A percentile compares a stretch with the other conserved stretches of the same genome.
These are phyloP conservation scores for Solanum chiquidenum DNA, from an alignment of 257 asterid genomes.

Conservation along the genomic window DNA sequence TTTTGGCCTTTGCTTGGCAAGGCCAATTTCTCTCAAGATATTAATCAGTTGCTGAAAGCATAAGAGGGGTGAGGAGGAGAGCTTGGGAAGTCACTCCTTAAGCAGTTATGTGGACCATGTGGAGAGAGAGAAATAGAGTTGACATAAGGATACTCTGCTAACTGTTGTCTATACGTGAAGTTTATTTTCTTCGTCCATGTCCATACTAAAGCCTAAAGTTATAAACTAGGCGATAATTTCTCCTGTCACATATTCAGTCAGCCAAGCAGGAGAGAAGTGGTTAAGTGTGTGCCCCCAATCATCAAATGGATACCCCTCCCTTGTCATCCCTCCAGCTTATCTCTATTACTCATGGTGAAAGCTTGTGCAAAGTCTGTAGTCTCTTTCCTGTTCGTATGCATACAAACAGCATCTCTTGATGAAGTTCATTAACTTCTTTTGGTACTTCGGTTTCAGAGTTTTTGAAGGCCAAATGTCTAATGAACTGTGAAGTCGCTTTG, in stretches of 20 bases:
- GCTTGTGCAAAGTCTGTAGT: not conserved
- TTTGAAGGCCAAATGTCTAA: constrained; percentile 86
- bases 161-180: not conserved
- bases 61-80: not conserved
- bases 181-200: not conserved
- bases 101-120: not conserved
- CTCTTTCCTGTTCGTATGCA: not conserved
- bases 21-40: not conserved
- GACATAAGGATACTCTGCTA: not conserved
- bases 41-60: not conserved
- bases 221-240: not conserved
- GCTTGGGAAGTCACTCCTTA: not conserved
- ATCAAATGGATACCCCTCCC: not conserved
- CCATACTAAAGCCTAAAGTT: not conserved
- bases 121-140: not conserved
- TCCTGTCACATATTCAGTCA: not conserved
- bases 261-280: not conserved
- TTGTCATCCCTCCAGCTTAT: not conserved
- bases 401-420: not conserved
- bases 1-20: not conserved
- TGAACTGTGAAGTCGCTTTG: constrained; percentile 89
- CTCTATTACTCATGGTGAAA: not conserved
- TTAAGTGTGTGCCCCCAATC: not conserved
- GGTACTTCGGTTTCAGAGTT: constrained; percentile 36
- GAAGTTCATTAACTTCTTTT: not conserved